Conservation (phyloP, 2,329 filamentous ascomycete species). For the Fusarium hainanense region DNA sequence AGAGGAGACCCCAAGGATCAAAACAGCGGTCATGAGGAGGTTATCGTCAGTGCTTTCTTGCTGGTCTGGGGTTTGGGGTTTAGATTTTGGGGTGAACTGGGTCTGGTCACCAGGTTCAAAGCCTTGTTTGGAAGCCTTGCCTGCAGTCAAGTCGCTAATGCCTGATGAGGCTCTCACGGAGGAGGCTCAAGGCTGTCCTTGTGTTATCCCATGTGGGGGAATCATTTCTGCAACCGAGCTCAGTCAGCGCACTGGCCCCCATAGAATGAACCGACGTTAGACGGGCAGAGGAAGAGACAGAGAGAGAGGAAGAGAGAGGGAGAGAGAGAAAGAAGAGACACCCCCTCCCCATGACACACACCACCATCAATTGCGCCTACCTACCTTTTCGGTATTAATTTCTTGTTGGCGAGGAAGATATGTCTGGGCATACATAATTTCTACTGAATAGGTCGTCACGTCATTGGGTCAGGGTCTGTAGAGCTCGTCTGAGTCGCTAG, state of each 20-base stretch:
- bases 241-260: constrained; percentile 25
- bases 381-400: constrained; percentile 22
- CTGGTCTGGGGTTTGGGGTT: constrained; percentile 14
- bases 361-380: constrained; percentile 18
- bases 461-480: constrained; percentile 22
- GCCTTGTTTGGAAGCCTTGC: background rate
- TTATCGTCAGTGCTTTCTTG: constrained; percentile 21
- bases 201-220: constrained; percentile 17
- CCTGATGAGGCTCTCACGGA: constrained; percentile 28
- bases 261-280: constrained; percentile 38
- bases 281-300: constrained; percentile 1
- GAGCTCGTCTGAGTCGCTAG: background rate
- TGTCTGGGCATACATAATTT: constrained; percentile 41
- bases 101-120: too few relatives aligned
- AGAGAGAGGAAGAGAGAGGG: background rate
- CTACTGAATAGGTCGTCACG: constrained; percentile 9
- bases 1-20: constrained; percentile 7
- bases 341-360: constrained; percentile 28
- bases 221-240: constrained; percentile 12
- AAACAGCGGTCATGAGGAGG: constrained; percentile 22
- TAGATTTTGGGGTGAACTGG: background rate
- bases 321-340: background rate
- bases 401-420: constrained; percentile 20
- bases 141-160: background rate
- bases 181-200: constrained; percentile 30